Evolutionary conservation across 2,329 filamentous ascomycete genomes (phyloP), one percentile per base, ranked within the genome.

Genomic region (Neofusicoccum sp.): DNA sequence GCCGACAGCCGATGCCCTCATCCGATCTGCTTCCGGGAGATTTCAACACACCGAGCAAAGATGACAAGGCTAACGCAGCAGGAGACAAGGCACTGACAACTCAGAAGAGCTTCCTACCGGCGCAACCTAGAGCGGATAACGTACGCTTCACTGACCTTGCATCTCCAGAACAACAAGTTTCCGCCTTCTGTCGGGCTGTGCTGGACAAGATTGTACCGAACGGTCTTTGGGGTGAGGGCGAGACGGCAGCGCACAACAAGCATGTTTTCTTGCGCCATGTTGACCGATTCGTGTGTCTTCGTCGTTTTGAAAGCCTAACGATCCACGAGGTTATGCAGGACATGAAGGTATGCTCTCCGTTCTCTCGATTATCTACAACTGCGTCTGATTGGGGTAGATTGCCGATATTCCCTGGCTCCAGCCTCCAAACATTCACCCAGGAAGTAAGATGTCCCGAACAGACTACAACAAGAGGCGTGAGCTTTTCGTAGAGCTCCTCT

Each of bases 171-270:
- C 79, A 87, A 1, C 83, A 87, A 52, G 90, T 98, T 2, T 96
- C 93, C 3, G 89, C 91, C 0, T 98, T 96, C 71, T 97, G 93
- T 73, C 90, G 89, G 71, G 89, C 92, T 2, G 88, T 89, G 0
- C 72, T 97, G 34, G 80, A 80, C 22, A 90, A 85, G 64, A 79
- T 97, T 14, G 84, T 99, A 33, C 94, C 94, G 0, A 79, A 82
- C 47, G 84, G 81, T 2, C 89, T 97, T 63, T 96, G 91, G 87
- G 93, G 93, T 0, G 67, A 73, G 16, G 85, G 83, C 1, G 73
- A 82, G 1, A 75, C 77, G 0, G 83, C 83, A 39, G 62, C 67
- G 4, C 78, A 85, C 56, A 97, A 97, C 78, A 83, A 85, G 65
- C 72, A 73, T 0, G 70, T 78, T 0, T 76, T 97, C 37, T 78